phyloP scores from a whole-genome alignment of 139 green algal species.

The Chlamydomonas incerta region DNA sequence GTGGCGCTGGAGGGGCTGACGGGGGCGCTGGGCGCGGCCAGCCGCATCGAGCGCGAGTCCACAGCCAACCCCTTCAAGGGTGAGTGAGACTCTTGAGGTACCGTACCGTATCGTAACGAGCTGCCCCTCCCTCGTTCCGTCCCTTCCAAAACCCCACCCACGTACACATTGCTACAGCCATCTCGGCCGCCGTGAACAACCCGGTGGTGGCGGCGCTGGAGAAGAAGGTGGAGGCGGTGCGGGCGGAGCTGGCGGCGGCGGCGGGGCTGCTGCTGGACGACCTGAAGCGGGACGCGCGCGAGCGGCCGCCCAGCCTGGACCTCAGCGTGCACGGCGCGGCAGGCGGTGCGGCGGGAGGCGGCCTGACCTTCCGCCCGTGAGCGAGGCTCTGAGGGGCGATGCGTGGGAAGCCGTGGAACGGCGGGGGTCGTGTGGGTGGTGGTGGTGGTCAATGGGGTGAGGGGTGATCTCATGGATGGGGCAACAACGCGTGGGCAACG shows the following conservation, averaged over 20 bases:
- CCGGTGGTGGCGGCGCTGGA: constrained; percentile 39
- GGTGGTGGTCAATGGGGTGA: too few species aligned
- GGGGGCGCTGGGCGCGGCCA: background rate
- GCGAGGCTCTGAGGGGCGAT: too few species aligned
- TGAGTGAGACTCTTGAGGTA: too few species aligned
- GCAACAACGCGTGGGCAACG: too few species aligned
- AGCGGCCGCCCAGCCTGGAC: background rate
- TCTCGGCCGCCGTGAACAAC: constrained; percentile 35
- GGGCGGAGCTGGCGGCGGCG: background rate
- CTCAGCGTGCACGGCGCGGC: too few species aligned
- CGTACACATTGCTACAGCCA: too few species aligned
- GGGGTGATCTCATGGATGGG: too few species aligned
- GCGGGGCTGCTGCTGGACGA: background rate
- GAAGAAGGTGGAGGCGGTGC: constrained; percentile 26
- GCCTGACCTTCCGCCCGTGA: background rate
- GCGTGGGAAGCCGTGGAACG: too few species aligned
- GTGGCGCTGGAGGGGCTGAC: constrained; percentile 8
- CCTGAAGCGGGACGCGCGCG: background rate
- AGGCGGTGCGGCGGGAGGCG: background rate
- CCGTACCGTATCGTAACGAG: too few species aligned
- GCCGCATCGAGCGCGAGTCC: constrained; percentile 1
- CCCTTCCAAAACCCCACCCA: too few species aligned
- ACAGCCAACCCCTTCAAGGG: constrained; percentile 41
- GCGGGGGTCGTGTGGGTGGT: too few species aligned
- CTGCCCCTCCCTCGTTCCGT: too few species aligned